Conservation (phyloP, 768 basidiomycete species). For the Xanthoconium stramineum region DNA sequence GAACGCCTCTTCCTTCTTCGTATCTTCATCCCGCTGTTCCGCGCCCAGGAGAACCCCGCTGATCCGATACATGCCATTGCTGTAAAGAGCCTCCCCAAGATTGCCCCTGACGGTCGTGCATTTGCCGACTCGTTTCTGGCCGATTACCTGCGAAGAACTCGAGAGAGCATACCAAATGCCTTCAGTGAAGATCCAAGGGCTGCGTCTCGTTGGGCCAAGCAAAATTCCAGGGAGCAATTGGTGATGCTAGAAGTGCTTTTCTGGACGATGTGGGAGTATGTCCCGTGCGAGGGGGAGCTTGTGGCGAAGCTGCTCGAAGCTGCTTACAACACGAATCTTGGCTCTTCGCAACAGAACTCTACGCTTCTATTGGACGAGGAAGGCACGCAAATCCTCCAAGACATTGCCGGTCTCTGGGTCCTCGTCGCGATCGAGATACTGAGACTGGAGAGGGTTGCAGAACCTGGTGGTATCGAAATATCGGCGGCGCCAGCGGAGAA, state of each 20-base stretch:
- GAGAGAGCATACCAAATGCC: conserved; percentile 44
- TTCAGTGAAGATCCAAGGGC: conserved; percentile 50
- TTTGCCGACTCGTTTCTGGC: conserved; percentile 60
- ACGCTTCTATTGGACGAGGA: conserved; percentile 74
- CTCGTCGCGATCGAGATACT: conserved; percentile 75
- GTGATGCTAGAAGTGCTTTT: conserved; percentile 84
- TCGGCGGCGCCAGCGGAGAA: conserved; percentile 46
- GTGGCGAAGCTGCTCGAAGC: conserved; percentile 63
- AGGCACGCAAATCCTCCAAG: conserved; percentile 59
- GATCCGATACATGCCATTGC: conserved; percentile 57
- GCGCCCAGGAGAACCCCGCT: conserved; percentile 57
- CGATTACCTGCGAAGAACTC: conserved; percentile 55
- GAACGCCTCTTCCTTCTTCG: conserved; percentile 74
- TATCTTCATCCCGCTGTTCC: conserved; percentile 70
- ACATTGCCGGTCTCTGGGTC: conserved; percentile 74
- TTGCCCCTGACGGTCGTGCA: conserved; percentile 61
- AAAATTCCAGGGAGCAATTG: conserved; percentile 74
- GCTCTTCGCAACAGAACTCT: conserved; percentile 57
- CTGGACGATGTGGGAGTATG: conserved; percentile 81
- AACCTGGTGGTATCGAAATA: conserved; percentile 49
- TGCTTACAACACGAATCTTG: conserved; percentile 63
- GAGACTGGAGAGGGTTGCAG: conserved; percentile 69
- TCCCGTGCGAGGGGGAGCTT: conserved; percentile 59
- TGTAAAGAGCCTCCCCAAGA: conserved; percentile 47
- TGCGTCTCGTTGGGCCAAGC: conserved; percentile 69